phyloP scores from a whole-genome alignment of 495 filamentous ascomycete species.

The Tuber indicum region DNA sequence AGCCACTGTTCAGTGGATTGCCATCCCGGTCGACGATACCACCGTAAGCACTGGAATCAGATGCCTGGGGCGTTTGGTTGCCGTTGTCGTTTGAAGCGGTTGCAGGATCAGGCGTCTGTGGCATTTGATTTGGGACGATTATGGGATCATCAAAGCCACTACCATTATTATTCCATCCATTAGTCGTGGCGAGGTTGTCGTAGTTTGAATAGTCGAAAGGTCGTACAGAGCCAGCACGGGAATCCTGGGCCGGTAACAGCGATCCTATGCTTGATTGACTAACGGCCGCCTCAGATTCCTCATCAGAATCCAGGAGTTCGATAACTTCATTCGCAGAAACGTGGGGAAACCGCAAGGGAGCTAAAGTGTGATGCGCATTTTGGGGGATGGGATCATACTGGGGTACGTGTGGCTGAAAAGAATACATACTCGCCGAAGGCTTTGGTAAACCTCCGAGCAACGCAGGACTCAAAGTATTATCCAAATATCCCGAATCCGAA shows the following conservation, averaged over 20 bases:
- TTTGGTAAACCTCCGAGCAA: not conserved
- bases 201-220: not conserved
- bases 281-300: not conserved
- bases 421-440: not conserved
- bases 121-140: not conserved
- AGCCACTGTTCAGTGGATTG: slow-evolving; percentile 17
- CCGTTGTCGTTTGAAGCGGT: not conserved
- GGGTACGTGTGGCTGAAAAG: not conserved
- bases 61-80: not conserved
- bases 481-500: slow-evolving; percentile 1
- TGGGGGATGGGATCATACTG: not conserved
- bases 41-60: not conserved
- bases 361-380: not conserved
- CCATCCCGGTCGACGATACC: slow-evolving; percentile 8
- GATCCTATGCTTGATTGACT: not conserved
- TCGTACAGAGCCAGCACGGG: not conserved
- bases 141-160: not conserved
- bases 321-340: not conserved
- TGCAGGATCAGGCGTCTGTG: not conserved
- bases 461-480: not conserved
- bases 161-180: not conserved
- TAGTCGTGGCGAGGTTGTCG: not conserved
- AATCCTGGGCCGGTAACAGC: not conserved
- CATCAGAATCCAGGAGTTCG: slow-evolving; percentile 4
- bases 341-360: not conserved